Percentiles rank a stretch among this genome's conserved stretches.
phyloP scores from a whole-genome alignment of 2,329 filamentous ascomycete genomes.

The Cryoendolithus antarcticus region DNA sequence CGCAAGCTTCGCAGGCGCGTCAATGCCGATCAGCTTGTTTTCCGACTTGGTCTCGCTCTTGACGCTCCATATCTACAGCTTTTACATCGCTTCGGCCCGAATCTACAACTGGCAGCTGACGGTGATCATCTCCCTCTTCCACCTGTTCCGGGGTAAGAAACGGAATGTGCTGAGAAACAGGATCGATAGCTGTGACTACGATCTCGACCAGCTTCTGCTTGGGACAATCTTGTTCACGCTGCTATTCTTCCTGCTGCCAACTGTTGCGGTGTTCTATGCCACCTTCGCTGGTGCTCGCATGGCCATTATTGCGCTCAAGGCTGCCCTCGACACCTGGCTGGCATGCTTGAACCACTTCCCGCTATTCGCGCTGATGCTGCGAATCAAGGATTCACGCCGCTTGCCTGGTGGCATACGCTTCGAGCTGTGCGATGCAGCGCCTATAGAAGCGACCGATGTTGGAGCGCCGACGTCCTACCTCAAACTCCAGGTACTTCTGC shows the following conservation, averaged over 20 bases:
- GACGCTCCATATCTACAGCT: constrained; percentile 93
- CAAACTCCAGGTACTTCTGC: constrained; percentile 57
- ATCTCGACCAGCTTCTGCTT: constrained; percentile 88
- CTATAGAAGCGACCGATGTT: too few relatives aligned
- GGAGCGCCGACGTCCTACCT: constrained; percentile 64
- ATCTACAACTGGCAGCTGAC: constrained; percentile 99
- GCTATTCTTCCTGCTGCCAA: constrained; percentile 87
- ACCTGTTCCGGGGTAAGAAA: constrained; percentile 95
- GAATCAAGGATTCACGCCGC: constrained; percentile 81
- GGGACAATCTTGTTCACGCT: constrained; percentile 95
- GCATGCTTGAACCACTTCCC: constrained; percentile 97
- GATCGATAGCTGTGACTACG: constrained; percentile 98
- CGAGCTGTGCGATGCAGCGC: constrained; percentile 59
- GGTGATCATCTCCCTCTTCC: constrained; percentile 94
- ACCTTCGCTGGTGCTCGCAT: constrained; percentile 92
- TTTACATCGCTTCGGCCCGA: constrained; percentile 90
- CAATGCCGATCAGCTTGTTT: constrained; percentile 91
- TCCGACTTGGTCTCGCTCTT: constrained; percentile 85
- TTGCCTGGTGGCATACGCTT: constrained; percentile 85
- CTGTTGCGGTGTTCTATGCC: constrained; percentile 90
- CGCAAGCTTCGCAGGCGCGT: constrained; percentile 88
- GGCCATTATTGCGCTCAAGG: constrained; percentile 88
- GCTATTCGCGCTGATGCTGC: constrained; percentile 89
- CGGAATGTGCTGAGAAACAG: constrained; percentile 92
- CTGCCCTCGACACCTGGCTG: constrained; percentile 76